These are phyloP conservation scores for Suillus paluster DNA, from an alignment of 768 basidiomycete species.

Conservation along the genomic window DNA sequence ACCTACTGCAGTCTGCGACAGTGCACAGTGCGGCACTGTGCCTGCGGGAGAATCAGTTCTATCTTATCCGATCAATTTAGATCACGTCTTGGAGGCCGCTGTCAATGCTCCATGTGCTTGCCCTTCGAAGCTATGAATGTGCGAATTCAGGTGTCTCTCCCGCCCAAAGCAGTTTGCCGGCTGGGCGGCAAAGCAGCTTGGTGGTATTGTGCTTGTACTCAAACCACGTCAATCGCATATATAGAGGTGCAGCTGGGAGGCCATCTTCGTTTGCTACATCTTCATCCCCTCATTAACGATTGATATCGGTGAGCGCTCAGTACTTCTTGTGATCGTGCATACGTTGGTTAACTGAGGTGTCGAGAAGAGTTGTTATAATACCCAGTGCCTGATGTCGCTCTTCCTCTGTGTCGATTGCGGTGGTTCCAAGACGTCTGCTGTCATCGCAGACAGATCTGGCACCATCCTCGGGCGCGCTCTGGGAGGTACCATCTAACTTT, in stretches of 20 bases:
- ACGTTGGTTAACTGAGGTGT: not conserved
- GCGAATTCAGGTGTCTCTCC: not conserved
- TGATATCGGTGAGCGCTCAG: not conserved
- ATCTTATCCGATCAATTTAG: too few species aligned
- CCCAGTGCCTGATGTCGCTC: slow-evolving; percentile 50
- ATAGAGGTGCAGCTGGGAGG: not conserved
- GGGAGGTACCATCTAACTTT: slow-evolving; percentile 85
- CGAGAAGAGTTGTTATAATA: not conserved
- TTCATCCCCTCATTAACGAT: not conserved
- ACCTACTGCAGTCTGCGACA: too few species aligned
- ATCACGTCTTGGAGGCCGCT: not conserved
- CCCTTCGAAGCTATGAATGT: not conserved
- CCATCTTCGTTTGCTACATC: not conserved
- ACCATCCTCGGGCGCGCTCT: slow-evolving; percentile 66
- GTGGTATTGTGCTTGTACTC: not conserved
- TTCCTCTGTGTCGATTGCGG: slow-evolving; percentile 89
- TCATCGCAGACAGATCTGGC: slow-evolving; percentile 62
- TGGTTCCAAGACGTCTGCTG: slow-evolving; percentile 85
- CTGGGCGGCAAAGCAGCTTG: not conserved
- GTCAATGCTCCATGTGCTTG: not conserved
- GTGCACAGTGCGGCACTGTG: too few species aligned
- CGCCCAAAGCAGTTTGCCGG: not conserved
- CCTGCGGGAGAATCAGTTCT: too few species aligned
- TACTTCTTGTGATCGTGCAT: not conserved
- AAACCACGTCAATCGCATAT: not conserved